Evolutionary conservation across 805 yeast genomes (phyloP), one percentile per base, ranked within the genome.

Genomic region (Ogataea parapolymorpha): DNA sequence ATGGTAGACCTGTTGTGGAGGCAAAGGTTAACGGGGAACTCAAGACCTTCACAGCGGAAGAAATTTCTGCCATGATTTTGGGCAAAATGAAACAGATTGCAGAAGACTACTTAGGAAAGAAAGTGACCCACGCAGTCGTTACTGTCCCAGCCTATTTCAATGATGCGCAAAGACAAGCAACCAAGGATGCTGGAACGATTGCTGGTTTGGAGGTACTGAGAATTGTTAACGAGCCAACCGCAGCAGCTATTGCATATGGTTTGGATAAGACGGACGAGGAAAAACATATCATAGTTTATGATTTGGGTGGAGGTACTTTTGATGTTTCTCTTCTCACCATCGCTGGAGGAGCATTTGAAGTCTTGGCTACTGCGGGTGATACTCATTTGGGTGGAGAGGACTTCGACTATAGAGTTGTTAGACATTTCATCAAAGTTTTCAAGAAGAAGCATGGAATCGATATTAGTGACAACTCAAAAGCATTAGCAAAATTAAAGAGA

Each of bases 231-330:
- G 95, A 86, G 74, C 95, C 95, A 58, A 89, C 97, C 46, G 97
- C 97, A 34, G 97, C 97, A 54, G 97, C 97, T 41, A 87, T 89
- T 68, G 97, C 97, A 50, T 89, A 89, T 70, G 97, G 97, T 63
- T 74, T 90, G 55, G 95, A 87, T 66, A 80, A 82, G 63, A 75
- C 79, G 48, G 82, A 80, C 27, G 84, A 78, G 51, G 97, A 89
- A 70, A 85, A 85, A 59, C 90, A 89, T 68, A 87, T 89, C 53
- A 80, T 89, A 61, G 95, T 89, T 42, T 89, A 86, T 66, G 97
- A 89, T 69, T 77, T 89, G 58, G 97, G 97, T 77, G 97, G 97
- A 70, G 97, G 97, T 76, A 89, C 97, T 53, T 89, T 85, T 60
- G 95, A 85, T 65, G 83, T 85, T 29, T 83, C 91, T 12, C 72